A percentile compares a stretch with the other conserved stretches of the same genome.
Conservation (phyloP, 2,329 filamentous ascomycete genomes). For the Sclerotinia spermophila region DNA sequence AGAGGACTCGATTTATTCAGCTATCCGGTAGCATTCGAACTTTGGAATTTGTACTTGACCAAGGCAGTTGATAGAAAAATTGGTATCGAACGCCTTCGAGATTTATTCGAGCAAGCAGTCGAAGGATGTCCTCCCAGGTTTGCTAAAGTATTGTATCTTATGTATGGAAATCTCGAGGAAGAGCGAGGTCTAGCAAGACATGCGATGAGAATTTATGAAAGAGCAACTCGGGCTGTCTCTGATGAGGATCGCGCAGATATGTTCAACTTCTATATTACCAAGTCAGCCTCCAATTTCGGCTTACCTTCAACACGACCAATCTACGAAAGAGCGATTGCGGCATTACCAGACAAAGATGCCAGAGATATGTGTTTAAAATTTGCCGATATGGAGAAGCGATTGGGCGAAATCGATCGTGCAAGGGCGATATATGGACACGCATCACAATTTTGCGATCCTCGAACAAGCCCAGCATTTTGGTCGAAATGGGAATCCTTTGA, state of each 20-base stretch:
- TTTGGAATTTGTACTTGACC: conserved; percentile 97
- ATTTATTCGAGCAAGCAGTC: conserved; percentile 95
- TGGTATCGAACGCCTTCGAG: conserved; percentile 86
- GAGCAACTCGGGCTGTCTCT: conserved; percentile 87
- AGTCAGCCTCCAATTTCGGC: conserved; percentile 96
- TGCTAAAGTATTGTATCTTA: conserved; percentile 91
- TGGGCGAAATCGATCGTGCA: conserved; percentile 92
- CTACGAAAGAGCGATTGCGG: conserved; percentile 91
- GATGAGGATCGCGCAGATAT: conserved; percentile 95
- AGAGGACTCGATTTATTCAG: conserved; percentile 96
- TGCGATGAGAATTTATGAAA: conserved; percentile 98
- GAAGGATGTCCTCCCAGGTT: conserved; percentile 95
- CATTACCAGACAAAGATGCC: conserved; percentile 88
- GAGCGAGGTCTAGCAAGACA: conserved; percentile 90
- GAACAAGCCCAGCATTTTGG: conserved; percentile 90
- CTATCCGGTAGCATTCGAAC: conserved; percentile 95
- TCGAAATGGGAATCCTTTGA: conserved; percentile 96
- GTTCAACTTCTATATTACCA: conserved; percentile 99
- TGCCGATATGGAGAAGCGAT: conserved; percentile 87
- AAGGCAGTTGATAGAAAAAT: conserved; percentile 97
- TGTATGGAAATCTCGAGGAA: conserved; percentile 97
- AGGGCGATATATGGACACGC: conserved; percentile 95
- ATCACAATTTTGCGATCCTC: conserved; percentile 93
- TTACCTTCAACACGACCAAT: conserved; percentile 91
- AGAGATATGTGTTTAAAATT: conserved; percentile 99